phyloP scores from a whole-genome alignment of 2,329 filamentous ascomycete species.

The Pleurostoma richardsiae region DNA sequence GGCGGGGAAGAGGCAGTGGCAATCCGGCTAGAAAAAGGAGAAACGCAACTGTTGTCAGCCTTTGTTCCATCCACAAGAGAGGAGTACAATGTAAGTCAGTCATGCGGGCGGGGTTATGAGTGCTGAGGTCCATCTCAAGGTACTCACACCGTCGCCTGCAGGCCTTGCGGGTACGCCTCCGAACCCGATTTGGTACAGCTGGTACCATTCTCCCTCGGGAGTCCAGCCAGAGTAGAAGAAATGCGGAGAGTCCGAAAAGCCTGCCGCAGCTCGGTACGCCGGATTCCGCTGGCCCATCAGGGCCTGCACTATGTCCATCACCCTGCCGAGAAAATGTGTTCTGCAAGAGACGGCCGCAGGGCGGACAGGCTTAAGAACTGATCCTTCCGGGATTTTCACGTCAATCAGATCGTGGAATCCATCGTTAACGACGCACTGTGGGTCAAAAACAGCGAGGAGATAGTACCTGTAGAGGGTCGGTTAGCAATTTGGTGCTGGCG shows the following conservation, averaged over 20 bases:
- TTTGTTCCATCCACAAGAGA: neutral
- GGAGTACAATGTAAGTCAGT: neutral
- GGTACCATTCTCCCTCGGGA: conserved; percentile 39
- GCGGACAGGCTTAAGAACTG: conserved; percentile 37
- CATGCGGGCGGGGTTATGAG: too few relatives aligned
- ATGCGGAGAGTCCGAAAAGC: conserved; percentile 44
- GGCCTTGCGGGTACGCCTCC: conserved; percentile 41
- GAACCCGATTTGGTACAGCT: conserved; percentile 45
- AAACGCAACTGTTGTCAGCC: neutral
- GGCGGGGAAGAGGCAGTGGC: conserved; percentile 43
- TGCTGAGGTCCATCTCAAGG: neutral
- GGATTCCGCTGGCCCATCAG: conserved; percentile 41
- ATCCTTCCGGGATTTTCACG: conserved; percentile 36
- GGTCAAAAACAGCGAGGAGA: conserved; percentile 41
- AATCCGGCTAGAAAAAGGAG: conserved; percentile 21
- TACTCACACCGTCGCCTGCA: conserved; percentile 36
- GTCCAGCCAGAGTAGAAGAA: conserved; percentile 46
- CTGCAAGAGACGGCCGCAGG: conserved; percentile 40
- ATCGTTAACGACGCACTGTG: conserved; percentile 42
- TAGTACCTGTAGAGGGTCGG: conserved; percentile 23
- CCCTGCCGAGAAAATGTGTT: conserved; percentile 40
- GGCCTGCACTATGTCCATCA: conserved; percentile 44
- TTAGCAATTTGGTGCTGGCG: too few relatives aligned
- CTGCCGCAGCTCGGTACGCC: conserved; percentile 39
- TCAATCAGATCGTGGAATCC: conserved; percentile 45